Conservation (phyloP, 129 eudicot species). For the Flaveria ramosissima region DNA sequence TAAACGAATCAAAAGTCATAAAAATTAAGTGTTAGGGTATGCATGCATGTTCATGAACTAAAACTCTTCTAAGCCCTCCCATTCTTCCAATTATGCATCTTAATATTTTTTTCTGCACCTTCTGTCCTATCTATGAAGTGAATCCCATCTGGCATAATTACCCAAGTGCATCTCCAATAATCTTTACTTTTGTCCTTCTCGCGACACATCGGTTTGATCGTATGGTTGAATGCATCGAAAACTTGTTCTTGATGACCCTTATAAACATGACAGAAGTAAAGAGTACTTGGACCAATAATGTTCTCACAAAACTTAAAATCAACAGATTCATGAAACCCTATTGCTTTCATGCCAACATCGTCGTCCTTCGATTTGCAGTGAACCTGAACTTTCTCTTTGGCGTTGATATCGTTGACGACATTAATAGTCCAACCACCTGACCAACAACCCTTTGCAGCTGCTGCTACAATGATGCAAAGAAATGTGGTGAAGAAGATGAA, state of each 20-base stretch:
- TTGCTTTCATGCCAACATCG: slow-evolving; percentile 27
- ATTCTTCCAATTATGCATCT: slow-evolving; percentile 31
- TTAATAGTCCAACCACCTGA: slow-evolving; percentile 25
- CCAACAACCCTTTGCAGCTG: background rate
- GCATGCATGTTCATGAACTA: background rate
- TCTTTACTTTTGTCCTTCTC: slow-evolving; percentile 18
- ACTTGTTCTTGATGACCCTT: slow-evolving; percentile 20
- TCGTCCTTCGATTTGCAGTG: slow-evolving; percentile 34
- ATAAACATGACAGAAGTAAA: slow-evolving; percentile 33
- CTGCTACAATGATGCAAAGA: background rate
- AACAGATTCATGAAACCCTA: slow-evolving; percentile 10
- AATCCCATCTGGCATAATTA: slow-evolving; percentile 32
- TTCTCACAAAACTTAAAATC: slow-evolving; percentile 34
- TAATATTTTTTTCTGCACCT: background rate
- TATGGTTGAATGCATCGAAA: slow-evolving; percentile 31
- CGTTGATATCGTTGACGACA: slow-evolving; percentile 9
- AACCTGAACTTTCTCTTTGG: background rate
- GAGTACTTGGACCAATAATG: slow-evolving; percentile 27
- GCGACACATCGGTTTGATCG: slow-evolving; percentile 9
- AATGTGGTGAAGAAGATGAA: slow-evolving; percentile 24
- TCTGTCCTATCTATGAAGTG: slow-evolving; percentile 3
- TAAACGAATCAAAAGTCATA: background rate
- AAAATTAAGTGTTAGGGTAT: background rate
- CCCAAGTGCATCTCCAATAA: slow-evolving; percentile 40
- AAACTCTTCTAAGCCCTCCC: slow-evolving; percentile 3